Evolutionary conservation across 139 green algal genomes (phyloP).

Genomic region (Edaphochlamys debaryana): DNA sequence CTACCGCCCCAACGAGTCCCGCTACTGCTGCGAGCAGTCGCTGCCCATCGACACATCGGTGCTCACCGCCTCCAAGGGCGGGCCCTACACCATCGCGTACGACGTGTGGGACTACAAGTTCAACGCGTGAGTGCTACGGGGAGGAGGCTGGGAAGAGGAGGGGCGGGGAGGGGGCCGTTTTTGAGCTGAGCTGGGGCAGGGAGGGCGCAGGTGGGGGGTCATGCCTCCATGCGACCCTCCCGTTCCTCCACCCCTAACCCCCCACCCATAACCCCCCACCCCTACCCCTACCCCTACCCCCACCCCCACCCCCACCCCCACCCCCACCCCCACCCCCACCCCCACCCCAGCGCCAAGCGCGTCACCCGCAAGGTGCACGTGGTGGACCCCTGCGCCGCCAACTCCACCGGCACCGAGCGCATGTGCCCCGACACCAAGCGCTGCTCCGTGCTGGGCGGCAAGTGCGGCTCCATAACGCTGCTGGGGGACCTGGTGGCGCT

Average conservation of each 20-base stretch:
- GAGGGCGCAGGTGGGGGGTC: no score
- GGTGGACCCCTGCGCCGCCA: slow-evolving; percentile 38
- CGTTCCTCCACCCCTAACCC: no score
- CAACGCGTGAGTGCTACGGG: slow-evolving; percentile 25
- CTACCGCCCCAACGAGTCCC: not conserved
- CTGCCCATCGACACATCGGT: slow-evolving; percentile 24
- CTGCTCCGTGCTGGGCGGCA: slow-evolving; percentile 41
- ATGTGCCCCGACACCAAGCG: slow-evolving; percentile 11
- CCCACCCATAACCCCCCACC: no score
- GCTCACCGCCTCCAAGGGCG: not conserved
- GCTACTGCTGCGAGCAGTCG: slow-evolving; percentile 10
- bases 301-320: no score
- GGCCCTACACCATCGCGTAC: slow-evolving; percentile 32
- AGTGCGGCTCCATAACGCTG: slow-evolving; percentile 9
- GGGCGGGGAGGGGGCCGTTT: no score
- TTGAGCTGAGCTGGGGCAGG: no score
- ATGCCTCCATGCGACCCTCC: no score
- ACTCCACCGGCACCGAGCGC: slow-evolving; percentile 23
- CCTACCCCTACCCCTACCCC: no score
- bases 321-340: no score
- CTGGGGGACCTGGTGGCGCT: not conserved
- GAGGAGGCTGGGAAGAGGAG: no score
- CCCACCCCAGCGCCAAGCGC: slow-evolving; percentile 4
- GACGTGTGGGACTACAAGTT: slow-evolving; percentile 44
- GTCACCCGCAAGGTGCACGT: slow-evolving; percentile 31